These are phyloP conservation scores for Wickerhamiella domercqiae DNA, from an alignment of 805 yeast genomes.

Conservation along the genomic window DNA sequence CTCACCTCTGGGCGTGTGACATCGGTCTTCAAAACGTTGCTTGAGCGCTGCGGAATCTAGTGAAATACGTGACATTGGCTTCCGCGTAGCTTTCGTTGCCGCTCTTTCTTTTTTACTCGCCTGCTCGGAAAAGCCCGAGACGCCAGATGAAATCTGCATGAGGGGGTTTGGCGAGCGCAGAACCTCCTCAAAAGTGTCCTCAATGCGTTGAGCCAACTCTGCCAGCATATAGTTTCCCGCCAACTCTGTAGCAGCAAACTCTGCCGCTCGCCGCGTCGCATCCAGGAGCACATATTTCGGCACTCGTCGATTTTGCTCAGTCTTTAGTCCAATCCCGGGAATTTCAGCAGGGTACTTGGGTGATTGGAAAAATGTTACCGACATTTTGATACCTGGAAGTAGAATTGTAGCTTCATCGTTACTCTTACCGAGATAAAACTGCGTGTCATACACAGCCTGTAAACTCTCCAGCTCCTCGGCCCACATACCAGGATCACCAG, in stretches of 20 bases:
- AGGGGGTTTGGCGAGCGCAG: conserved; percentile 67
- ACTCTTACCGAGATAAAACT: background rate
- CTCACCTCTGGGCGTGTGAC: conserved; percentile 24
- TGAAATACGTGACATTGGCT: background rate
- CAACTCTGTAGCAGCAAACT: conserved; percentile 22
- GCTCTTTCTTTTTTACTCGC: conserved; percentile 1
- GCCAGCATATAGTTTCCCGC: conserved; percentile 60
- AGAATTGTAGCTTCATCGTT: conserved; percentile 19
- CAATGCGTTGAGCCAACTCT: conserved; percentile 63
- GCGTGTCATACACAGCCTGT: conserved; percentile 39
- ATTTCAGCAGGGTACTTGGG: conserved; percentile 44
- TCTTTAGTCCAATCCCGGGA: conserved; percentile 52
- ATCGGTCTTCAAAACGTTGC: conserved; percentile 24
- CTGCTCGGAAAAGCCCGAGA: conserved; percentile 17
- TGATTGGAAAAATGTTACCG: conserved; percentile 30
- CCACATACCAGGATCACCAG: conserved; percentile 33
- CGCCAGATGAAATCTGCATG: conserved; percentile 24
- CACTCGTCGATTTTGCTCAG: conserved; percentile 20
- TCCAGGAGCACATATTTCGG: conserved; percentile 25
- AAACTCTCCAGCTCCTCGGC: conserved; percentile 59
- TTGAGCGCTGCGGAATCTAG: conserved; percentile 25
- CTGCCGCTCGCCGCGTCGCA: conserved; percentile 20
- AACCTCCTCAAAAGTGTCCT: conserved; percentile 40
- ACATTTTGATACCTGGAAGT: background rate
- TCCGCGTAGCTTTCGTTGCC: background rate